These are phyloP conservation scores for Carallia brachiata DNA, from an alignment of 345 rosid genomes.

Conservation along the genomic window DNA sequence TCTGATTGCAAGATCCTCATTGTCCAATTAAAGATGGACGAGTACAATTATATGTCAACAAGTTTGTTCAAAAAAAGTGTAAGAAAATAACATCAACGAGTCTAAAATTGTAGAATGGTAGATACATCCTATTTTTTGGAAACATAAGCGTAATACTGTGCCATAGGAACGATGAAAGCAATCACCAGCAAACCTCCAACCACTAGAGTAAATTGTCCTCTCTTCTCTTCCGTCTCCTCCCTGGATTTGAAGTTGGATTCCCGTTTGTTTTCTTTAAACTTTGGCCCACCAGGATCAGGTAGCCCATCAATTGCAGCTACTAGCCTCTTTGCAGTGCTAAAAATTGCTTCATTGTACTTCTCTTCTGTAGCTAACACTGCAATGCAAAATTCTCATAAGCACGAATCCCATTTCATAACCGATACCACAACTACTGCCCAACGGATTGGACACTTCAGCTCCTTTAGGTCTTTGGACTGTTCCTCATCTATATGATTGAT, in stretches of 20 bases:
- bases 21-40: conserved; percentile 23
- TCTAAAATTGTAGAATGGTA: conserved; percentile 7
- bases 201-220: conserved; percentile 93
- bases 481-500: neutral
- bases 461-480: neutral
- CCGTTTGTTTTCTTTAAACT: conserved; percentile 62
- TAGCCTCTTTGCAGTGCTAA: conserved; percentile 77
- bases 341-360: conserved; percentile 88
- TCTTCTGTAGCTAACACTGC: conserved; percentile 96
- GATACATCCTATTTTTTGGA: conserved; percentile 55
- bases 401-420: neutral
- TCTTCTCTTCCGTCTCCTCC: conserved; percentile 95
- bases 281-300: conserved; percentile 92
- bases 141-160: conserved; percentile 89
- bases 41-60: conserved; percentile 28
- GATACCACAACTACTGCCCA: neutral
- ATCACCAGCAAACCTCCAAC: conserved; percentile 91
- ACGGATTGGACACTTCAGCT: conserved; percentile 1
- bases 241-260: conserved; percentile 85
- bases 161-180: conserved; percentile 97
- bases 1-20: conserved; percentile 27
- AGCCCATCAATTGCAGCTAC: conserved; percentile 93
- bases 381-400: conserved; percentile 19
- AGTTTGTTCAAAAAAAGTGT: neutral
- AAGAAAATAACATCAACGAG: conserved; percentile 16